Evolutionary conservation across 768 basidiomycete species (phyloP).

Genomic region (Leccinum subtestaceum): DNA sequence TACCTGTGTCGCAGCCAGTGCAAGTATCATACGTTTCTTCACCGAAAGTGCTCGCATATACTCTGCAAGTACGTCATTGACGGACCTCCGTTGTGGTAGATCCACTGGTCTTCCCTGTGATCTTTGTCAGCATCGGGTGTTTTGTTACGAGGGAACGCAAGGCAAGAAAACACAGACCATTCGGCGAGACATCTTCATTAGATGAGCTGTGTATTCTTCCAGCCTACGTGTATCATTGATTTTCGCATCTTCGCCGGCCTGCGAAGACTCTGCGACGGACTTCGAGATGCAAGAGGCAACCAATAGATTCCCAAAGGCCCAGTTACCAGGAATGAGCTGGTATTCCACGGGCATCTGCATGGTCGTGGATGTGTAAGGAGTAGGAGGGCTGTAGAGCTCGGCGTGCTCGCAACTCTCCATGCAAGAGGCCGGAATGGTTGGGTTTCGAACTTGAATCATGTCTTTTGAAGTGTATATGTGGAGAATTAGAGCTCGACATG

Average conservation of each 20-base stretch:
- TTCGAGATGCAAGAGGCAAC: background rate
- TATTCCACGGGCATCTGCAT: no score
- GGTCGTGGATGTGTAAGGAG: no score
- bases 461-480: no score
- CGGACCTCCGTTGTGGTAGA: background rate
- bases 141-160: background rate
- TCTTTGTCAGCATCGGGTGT: background rate
- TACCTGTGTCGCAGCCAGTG: background rate
- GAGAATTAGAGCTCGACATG: no score
- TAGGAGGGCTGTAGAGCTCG: no score
- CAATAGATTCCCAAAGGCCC: background rate
- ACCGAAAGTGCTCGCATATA: background rate
- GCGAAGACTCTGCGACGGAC: background rate
- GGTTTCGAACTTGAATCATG: no score
- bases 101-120: background rate
- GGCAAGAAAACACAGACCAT: background rate
- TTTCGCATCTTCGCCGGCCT: background rate
- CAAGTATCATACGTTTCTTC: background rate
- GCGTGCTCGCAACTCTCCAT: no score
- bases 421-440: no score
- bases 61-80: background rate
- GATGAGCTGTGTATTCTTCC: background rate
- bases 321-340: background rate
- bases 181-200: background rate
- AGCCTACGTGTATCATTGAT: background rate